A percentile compares a stretch with the other conserved stretches of the same genome.
phyloP scores from a whole-genome alignment of 148 eudicot genomes.

The Persicaria tinctoria region DNA sequence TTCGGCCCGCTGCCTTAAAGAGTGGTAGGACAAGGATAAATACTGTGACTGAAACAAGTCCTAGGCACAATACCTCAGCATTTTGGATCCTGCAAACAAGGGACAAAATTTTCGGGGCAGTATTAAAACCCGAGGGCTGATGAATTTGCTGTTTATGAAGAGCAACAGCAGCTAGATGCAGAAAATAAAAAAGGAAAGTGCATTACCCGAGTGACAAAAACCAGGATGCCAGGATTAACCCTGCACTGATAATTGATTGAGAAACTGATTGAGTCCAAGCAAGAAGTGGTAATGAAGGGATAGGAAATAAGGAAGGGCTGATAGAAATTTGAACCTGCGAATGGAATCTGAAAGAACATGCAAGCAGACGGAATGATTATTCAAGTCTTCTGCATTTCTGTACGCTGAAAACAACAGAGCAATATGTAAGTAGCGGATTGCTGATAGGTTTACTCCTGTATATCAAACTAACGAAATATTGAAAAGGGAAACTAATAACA shows the following conservation, averaged over 20 bases:
- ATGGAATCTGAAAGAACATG: slow-evolving; percentile 98
- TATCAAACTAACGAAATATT: background rate
- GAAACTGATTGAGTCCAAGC: background rate
- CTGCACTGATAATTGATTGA: slow-evolving; percentile 73
- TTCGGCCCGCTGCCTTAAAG: slow-evolving; percentile 67
- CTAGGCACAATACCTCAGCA: slow-evolving; percentile 97
- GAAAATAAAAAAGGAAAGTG: background rate
- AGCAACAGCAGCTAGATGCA: background rate
- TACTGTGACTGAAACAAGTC: slow-evolving; percentile 81
- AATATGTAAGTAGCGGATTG: background rate
- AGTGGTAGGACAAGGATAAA: slow-evolving; percentile 92
- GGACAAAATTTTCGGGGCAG: background rate
- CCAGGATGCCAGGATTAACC: slow-evolving; percentile 94
- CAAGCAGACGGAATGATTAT: slow-evolving; percentile 83
- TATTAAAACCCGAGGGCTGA: background rate
- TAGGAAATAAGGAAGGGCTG: background rate
- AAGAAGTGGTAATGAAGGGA: background rate
- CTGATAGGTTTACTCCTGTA: background rate
- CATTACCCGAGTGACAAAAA: slow-evolving; percentile 73
- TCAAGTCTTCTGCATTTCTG: slow-evolving; percentile 97
- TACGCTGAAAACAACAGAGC: slow-evolving; percentile 49
- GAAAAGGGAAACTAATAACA: background rate
- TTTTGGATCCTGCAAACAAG: slow-evolving; percentile 57
- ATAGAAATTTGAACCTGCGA: slow-evolving; percentile 58
- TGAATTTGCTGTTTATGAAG: background rate